Evolutionary conservation across 106 monocot genomes (phyloP).

Genomic region (Dioscorea zingiberensis): DNA sequence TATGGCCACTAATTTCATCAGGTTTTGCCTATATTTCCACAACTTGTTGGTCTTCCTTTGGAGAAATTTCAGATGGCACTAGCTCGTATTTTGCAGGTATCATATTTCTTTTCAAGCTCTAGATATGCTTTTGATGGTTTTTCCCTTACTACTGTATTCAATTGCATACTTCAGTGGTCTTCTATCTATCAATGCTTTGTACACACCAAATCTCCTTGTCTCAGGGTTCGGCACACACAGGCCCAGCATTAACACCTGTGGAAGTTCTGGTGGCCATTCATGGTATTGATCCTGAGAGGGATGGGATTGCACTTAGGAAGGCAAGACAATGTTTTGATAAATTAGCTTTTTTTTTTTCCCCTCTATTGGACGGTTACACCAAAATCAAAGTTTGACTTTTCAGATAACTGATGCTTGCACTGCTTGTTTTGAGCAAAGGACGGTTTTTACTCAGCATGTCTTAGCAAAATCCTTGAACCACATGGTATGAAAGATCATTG

Average conservation of each 20-base stretch:
- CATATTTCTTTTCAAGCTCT: too few relatives aligned
- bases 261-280: slow-evolving; percentile 97
- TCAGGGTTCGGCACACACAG: slow-evolving; percentile 97
- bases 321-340: slow-evolving; percentile 10
- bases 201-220: too few relatives aligned
- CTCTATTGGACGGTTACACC: neutral
- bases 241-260: slow-evolving; percentile 87
- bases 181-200: too few relatives aligned
- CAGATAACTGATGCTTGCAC: slow-evolving; percentile 96
- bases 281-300: slow-evolving; percentile 79
- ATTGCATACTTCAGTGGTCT: too few relatives aligned
- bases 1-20: slow-evolving; percentile 10
- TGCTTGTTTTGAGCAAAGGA: slow-evolving; percentile 96
- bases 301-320: slow-evolving; percentile 83
- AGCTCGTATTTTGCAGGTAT: slow-evolving; percentile 95
- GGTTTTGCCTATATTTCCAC: slow-evolving; percentile 94
- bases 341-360: neutral
- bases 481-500: slow-evolving; percentile 45
- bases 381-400: neutral
- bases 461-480: slow-evolving; percentile 74
- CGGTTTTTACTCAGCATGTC: slow-evolving; percentile 95
- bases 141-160: too few relatives aligned
- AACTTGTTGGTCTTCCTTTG: slow-evolving; percentile 75
- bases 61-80: slow-evolving; percentile 92
- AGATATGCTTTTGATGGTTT: too few relatives aligned